A percentile compares a stretch with the other conserved stretches of the same genome.
Evolutionary conservation across 164 flowering plant species (phyloP).

Genomic region (Berberis vulgaris): DNA sequence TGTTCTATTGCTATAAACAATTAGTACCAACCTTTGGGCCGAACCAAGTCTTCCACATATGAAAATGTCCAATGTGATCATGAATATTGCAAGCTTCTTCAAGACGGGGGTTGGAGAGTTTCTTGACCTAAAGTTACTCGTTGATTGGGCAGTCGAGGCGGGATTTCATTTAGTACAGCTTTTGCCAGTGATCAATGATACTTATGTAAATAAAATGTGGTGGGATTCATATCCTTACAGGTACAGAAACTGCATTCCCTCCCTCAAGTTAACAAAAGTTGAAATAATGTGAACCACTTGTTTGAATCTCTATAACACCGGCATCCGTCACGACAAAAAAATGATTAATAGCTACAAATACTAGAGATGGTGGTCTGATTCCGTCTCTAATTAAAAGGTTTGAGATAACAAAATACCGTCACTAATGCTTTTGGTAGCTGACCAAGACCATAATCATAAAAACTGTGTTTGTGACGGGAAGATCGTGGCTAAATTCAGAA

Average conservation of each 20-base stretch:
- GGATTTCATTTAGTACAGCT: constrained; percentile 96
- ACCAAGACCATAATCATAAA: too few relatives aligned
- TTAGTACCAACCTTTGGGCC: too few relatives aligned
- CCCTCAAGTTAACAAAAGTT: background rate
- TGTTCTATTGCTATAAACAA: too few relatives aligned
- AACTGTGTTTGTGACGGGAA: too few relatives aligned
- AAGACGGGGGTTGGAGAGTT: constrained; percentile 83
- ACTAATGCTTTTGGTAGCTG: too few relatives aligned
- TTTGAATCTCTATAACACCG: background rate
- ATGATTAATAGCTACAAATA: background rate
- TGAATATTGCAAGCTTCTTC: too few relatives aligned
- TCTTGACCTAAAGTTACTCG: constrained; percentile 86
- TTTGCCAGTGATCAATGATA: constrained; percentile 85
- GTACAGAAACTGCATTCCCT: constrained; percentile 21
- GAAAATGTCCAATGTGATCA: too few relatives aligned
- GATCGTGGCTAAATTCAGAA: too few relatives aligned
- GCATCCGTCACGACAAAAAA: background rate
- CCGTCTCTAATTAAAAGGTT: too few relatives aligned
- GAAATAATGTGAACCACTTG: background rate
- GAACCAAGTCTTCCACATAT: too few relatives aligned
- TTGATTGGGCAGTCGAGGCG: constrained; percentile 84
- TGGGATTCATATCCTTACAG: constrained; percentile 99
- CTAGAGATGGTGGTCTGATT: too few relatives aligned
- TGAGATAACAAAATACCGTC: too few relatives aligned
- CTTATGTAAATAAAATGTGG: constrained; percentile 96